Percentiles rank a stretch among this genome's conserved stretches.
These are phyloP conservation scores for Phytophthora capsici DNA, from an alignment of 352 stramenopile genomes.

Conservation along the genomic window DNA sequence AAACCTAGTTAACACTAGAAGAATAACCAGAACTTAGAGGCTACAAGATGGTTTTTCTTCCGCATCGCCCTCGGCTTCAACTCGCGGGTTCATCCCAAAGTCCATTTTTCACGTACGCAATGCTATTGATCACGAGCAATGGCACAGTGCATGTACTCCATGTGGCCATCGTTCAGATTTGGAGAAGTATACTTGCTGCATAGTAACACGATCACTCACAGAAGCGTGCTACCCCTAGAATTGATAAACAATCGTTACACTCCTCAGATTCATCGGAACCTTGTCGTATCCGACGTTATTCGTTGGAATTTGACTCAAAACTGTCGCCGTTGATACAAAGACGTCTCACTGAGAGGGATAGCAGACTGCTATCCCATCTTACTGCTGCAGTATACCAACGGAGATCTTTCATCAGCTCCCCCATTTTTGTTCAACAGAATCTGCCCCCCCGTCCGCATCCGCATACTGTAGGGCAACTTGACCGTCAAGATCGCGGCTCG, in stretches of 20 bases:
- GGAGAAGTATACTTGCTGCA: constrained; percentile 19
- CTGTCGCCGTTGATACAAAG: constrained; percentile 8
- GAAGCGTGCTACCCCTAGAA: constrained; percentile 18
- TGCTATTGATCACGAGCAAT: constrained; percentile 34
- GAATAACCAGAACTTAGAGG: too few species aligned
- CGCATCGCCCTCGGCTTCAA: not conserved
- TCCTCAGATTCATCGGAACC: constrained; percentile 19
- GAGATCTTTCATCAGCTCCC: constrained; percentile 19
- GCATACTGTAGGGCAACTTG: constrained; percentile 29
- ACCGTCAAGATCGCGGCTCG: too few species aligned
- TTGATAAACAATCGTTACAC: constrained; percentile 22
- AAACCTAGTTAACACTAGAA: too few species aligned
- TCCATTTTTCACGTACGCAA: constrained; percentile 41
- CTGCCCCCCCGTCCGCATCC: constrained; percentile 12
- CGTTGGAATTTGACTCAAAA: constrained; percentile 22
- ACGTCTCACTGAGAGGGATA: constrained; percentile 21
- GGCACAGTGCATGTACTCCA: constrained; percentile 52
- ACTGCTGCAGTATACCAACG: constrained; percentile 21
- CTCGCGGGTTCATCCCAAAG: constrained; percentile 29
- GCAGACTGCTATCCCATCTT: too few species aligned
- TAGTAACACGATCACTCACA: constrained; percentile 18
- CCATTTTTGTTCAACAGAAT: constrained; percentile 18
- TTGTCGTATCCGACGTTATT: constrained; percentile 17
- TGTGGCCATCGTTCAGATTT: constrained; percentile 59
- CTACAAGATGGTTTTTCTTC: not conserved